Evolutionary conservation across 495 filamentous ascomycete genomes (phyloP), one percentile per base, ranked within the genome.

Genomic region (Penicillium simplicissimum): DNA sequence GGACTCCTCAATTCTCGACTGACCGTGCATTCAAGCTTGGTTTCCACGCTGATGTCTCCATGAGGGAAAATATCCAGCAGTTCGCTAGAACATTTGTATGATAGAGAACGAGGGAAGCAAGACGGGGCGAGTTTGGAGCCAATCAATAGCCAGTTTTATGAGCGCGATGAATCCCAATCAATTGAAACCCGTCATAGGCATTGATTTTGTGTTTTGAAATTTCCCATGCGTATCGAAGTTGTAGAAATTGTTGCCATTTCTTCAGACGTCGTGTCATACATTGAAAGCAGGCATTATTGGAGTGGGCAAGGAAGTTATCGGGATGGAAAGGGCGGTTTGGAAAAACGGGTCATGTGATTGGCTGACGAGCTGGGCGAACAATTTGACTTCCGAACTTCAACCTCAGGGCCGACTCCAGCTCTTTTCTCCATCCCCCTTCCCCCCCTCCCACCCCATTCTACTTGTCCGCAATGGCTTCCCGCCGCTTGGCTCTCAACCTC

Each of bases 401-500:
- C 76, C 76, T 81, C 78, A 72, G 69, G 67, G 72, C 53, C 74
- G 74, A 75, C 70, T 72, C 74, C 73, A 75, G 67, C 71, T 70
- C 68, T 71, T 74, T 66, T 65, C 69, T 67, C 65, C 71, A 72
- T 70, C 70, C 68, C 69, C 65, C 64, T 64, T 61, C 66, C 65
- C 59, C 65, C 61, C 67, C 64, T 64, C 59, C 68, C 57, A 71
- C 66, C 42, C 64, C 66, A 65, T 62, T 56, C 60, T 59, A 65
- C 60, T 58, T 63, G 59, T 59, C 71, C 72, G 75, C 83, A 82
- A 97, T 97, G 93, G 93, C 93, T 82, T 96, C 93, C 74, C 85
- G 91, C 85, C 90, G 90, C 84, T 85, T 97, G 77, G 92, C 93
- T 74, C 82, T 92, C 67, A 93, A 90, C 81, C 84, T 97, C 67